Percentiles rank a stretch among this genome's conserved stretches.
Evolutionary conservation across 768 basidiomycete species (phyloP).

Genomic region (Lentinula edodes): DNA sequence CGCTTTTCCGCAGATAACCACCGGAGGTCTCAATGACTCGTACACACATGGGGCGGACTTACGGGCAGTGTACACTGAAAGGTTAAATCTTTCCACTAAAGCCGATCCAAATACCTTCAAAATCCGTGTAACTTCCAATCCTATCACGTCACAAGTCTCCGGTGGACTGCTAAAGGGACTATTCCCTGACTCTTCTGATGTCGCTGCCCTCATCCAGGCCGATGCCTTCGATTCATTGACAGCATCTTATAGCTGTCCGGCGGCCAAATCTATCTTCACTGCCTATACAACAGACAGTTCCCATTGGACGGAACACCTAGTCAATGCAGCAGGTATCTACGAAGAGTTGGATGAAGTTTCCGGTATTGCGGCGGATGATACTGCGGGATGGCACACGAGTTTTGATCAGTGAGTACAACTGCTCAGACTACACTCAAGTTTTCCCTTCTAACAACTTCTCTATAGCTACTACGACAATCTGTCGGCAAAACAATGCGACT

Average conservation of each 20-base stretch:
- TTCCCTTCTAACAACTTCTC: neutral
- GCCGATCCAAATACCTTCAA: slow-evolving; percentile 26
- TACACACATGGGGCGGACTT: slow-evolving; percentile 41
- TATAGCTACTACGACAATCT: slow-evolving; percentile 47
- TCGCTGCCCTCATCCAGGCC: slow-evolving; percentile 33
- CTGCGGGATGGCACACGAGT: slow-evolving; percentile 43
- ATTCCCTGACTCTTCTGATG: slow-evolving; percentile 31
- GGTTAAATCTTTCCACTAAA: slow-evolving; percentile 26
- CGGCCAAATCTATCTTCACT: slow-evolving; percentile 25
- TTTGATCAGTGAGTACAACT: slow-evolving; percentile 39
- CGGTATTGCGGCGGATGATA: slow-evolving; percentile 32
- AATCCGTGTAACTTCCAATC: slow-evolving; percentile 47
- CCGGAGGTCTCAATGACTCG: slow-evolving; percentile 37
- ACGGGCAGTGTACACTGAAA: slow-evolving; percentile 35
- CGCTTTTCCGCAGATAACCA: slow-evolving; percentile 45
- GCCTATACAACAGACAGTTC: slow-evolving; percentile 34
- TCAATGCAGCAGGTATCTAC: slow-evolving; percentile 30
- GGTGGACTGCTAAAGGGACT: slow-evolving; percentile 41
- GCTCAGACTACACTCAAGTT: neutral
- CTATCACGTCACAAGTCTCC: slow-evolving; percentile 48
- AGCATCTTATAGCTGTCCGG: slow-evolving; percentile 37
- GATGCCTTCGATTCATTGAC: slow-evolving; percentile 40
- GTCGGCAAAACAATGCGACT: slow-evolving; percentile 45
- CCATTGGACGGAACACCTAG: slow-evolving; percentile 37
- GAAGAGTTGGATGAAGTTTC: slow-evolving; percentile 36